Conservation (phyloP, 768 basidiomycete species). For the Pisolithus albus region DNA sequence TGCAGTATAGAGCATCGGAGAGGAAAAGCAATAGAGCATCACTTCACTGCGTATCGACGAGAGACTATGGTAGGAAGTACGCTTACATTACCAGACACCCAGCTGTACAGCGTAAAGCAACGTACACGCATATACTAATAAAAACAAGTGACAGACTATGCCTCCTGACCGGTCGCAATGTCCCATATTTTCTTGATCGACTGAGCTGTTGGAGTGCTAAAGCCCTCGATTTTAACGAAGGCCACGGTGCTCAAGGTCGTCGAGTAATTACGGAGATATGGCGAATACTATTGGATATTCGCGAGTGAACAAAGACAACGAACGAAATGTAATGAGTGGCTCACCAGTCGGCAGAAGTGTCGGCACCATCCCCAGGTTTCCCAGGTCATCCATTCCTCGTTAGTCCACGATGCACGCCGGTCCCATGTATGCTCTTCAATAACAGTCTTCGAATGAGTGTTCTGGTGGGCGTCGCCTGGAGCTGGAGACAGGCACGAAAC, state of each 20-base stretch:
- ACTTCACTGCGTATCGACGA: neutral
- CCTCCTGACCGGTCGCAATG: conserved; percentile 57
- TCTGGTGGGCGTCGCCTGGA: conserved; percentile 37
- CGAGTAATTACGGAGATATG: conserved; percentile 68
- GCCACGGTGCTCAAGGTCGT: conserved; percentile 66
- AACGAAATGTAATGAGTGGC: conserved; percentile 22
- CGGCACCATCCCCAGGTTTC: conserved; percentile 89
- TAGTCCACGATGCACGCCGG: conserved; percentile 59
- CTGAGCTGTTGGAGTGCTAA: conserved; percentile 48
- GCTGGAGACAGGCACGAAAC: conserved; percentile 51
- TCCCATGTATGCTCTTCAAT: conserved; percentile 67
- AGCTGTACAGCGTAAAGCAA: neutral
- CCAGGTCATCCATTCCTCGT: conserved; percentile 77
- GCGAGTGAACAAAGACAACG: neutral
- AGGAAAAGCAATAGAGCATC: neutral
- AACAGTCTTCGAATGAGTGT: conserved; percentile 46
- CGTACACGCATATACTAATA: neutral
- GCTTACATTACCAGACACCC: neutral
- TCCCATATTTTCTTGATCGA: conserved; percentile 67
- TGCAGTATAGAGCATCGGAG: neutral
- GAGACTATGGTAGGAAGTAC: neutral
- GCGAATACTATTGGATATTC: conserved; percentile 52
- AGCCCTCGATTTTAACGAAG: conserved; percentile 55
- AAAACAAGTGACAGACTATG: conserved; percentile 9
- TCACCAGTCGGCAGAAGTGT: conserved; percentile 76